Conservation (phyloP, 2,329 filamentous ascomycete species). For the Stemphylium beticola region DNA sequence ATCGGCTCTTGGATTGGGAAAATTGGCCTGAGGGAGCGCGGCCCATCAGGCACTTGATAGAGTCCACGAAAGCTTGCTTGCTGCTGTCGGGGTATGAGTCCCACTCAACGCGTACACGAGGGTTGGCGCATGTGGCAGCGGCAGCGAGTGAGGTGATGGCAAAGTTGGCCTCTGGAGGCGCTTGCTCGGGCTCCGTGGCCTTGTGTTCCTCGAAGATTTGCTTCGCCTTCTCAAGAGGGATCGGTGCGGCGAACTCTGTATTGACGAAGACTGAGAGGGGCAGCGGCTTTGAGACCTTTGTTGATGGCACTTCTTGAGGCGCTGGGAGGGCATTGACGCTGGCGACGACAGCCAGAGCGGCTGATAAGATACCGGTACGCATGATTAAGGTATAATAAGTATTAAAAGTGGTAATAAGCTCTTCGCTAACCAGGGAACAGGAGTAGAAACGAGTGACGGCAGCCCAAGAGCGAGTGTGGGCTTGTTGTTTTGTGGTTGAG, state of each 20-base stretch:
- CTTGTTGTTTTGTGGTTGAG: constrained; percentile 4
- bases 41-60: constrained; percentile 39
- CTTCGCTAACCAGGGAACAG: background rate
- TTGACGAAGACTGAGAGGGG: constrained; percentile 13
- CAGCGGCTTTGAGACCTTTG: constrained; percentile 12
- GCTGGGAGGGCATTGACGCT: constrained; percentile 19
- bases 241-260: constrained; percentile 9
- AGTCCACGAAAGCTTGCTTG: constrained; percentile 34
- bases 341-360: constrained; percentile 20
- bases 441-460: constrained; percentile 16
- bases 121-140: constrained; percentile 32
- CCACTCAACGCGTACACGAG: constrained; percentile 42
- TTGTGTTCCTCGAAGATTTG: constrained; percentile 3
- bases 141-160: background rate
- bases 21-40: constrained; percentile 33
- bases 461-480: constrained; percentile 6
- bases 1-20: constrained; percentile 33
- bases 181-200: background rate
- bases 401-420: constrained; percentile 7
- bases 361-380: constrained; percentile 22
- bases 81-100: constrained; percentile 32
- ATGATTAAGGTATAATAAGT: constrained; percentile 23
- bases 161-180: background rate
- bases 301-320: constrained; percentile 10
- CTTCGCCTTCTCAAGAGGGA: constrained; percentile 19